These are phyloP conservation scores for Beauveria australis DNA, from an alignment of 2,329 filamentous ascomycete species.

Conservation along the genomic window DNA sequence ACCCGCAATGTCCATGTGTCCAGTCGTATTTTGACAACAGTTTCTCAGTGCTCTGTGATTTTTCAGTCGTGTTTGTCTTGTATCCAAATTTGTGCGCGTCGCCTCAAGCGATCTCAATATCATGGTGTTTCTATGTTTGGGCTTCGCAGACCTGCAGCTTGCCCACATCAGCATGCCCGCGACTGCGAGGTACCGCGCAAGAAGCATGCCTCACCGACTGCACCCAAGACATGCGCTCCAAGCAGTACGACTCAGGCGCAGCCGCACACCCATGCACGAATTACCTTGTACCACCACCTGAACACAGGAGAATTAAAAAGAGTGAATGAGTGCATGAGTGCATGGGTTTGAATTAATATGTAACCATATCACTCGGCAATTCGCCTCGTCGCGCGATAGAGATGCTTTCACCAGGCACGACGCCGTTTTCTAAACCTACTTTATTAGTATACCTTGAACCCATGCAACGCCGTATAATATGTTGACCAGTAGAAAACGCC, in stretches of 20 bases:
- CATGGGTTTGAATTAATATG: neutral
- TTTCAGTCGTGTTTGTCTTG: neutral
- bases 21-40: neutral
- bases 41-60: neutral
- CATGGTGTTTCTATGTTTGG: too few species aligned
- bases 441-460: neutral
- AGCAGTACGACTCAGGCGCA: neutral
- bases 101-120: neutral
- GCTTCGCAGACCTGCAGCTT: neutral
- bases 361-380: neutral
- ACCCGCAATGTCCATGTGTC: neutral
- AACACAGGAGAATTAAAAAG: neutral
- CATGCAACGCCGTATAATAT: slow-evolving; percentile 1
- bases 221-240: neutral
- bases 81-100: neutral
- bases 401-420: neutral
- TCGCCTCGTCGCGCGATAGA: neutral
- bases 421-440: neutral
- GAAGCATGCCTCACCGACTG: neutral
- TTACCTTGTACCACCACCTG: neutral
- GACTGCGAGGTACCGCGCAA: neutral
- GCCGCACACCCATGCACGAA: neutral
- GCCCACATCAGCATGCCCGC: neutral
- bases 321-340: neutral
- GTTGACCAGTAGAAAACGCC: neutral